These are phyloP conservation scores for Schizothecium vesticola DNA, from an alignment of 495 filamentous ascomycete genomes.

Conservation along the genomic window DNA sequence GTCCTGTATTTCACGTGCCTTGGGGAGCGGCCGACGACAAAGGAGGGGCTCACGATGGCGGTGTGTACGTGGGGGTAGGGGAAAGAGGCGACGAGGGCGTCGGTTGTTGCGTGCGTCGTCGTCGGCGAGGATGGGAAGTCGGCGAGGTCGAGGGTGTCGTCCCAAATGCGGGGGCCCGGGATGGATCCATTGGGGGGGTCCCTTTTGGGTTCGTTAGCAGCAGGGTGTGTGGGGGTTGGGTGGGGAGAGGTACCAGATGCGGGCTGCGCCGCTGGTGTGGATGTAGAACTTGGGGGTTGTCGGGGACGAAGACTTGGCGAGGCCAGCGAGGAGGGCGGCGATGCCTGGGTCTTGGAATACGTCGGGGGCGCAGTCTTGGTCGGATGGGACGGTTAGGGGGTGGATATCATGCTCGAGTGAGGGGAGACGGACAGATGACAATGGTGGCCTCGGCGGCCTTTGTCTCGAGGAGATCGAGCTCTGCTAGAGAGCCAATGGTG, in stretches of 20 bases:
- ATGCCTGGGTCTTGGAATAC: neutral
- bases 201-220: neutral
- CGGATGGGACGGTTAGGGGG: neutral
- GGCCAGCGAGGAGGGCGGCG: conserved; percentile 7
- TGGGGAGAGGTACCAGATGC: conserved; percentile 8
- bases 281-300: conserved; percentile 11
- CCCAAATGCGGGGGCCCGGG: conserved; percentile 3
- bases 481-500: neutral
- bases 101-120: conserved; percentile 6
- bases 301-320: neutral
- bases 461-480: neutral
- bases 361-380: conserved; percentile 16
- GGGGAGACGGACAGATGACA: conserved; percentile 8
- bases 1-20: no score
- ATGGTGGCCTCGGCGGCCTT: conserved; percentile 6
- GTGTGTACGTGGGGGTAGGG: conserved; percentile 1
- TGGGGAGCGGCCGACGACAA: conserved; percentile 11
- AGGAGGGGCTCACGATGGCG: conserved; percentile 12
- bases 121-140: neutral
- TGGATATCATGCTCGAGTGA: neutral
- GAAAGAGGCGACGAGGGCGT: conserved; percentile 2
- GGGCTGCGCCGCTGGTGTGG: conserved; percentile 15
- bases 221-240: no score
- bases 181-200: neutral
- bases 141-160: conserved; percentile 13